Conservation (phyloP, 2,329 filamentous ascomycete genomes). For the Trichoderma pleuroti region DNA sequence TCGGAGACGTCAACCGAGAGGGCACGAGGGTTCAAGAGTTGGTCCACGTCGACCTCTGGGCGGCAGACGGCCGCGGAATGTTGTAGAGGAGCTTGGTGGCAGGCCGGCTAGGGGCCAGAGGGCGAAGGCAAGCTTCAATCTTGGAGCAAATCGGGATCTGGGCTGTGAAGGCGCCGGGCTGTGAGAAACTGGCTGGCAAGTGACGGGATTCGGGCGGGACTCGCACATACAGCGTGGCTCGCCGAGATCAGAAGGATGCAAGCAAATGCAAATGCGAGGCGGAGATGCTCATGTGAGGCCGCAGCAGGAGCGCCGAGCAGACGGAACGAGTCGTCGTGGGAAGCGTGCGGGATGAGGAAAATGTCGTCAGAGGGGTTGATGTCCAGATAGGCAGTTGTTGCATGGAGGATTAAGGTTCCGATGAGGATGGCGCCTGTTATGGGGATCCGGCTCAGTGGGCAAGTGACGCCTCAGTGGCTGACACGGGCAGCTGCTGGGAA, state of each 20-base stretch:
- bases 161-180: conserved; percentile 1
- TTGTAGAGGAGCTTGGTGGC: conserved; percentile 17
- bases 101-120: conserved; percentile 27
- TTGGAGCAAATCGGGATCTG: conserved; percentile 18
- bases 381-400: background rate
- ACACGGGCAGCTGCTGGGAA: background rate
- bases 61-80: conserved; percentile 38
- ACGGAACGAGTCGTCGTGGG: background rate
- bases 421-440: conserved; percentile 3
- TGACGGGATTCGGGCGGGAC: background rate
- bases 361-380: conserved; percentile 19
- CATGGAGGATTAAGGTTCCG: conserved; percentile 13
- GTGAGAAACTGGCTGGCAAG: conserved; percentile 10
- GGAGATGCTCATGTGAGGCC: conserved; percentile 13
- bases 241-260: background rate
- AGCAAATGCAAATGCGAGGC: conserved; percentile 4
- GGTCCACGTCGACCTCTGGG: conserved; percentile 43
- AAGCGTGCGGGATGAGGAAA: background rate
- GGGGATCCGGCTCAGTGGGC: background rate
- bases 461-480: conserved; percentile 2
- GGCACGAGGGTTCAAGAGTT: conserved; percentile 34
- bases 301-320: background rate
- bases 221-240: background rate
- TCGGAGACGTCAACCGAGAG: conserved; percentile 50
- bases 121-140: conserved; percentile 21